Percentiles rank a stretch among this genome's conserved stretches.
Conservation (phyloP, 192 early-diverging fungal genomes). For the Linnemannia elongata region DNA sequence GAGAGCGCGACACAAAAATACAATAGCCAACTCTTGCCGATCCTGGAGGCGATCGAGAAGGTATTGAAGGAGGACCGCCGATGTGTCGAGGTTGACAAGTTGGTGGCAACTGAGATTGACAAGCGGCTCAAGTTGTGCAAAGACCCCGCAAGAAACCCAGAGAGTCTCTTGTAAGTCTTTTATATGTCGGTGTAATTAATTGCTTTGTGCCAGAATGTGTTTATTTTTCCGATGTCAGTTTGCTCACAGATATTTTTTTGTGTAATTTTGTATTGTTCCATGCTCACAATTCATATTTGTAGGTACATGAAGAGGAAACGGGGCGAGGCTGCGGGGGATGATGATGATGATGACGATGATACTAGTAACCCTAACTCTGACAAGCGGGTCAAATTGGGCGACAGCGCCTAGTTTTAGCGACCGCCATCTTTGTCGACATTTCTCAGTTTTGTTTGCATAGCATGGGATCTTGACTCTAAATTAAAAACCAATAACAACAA, state of each 20-base stretch:
- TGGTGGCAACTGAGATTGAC: constrained; percentile 71
- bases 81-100: constrained; percentile 57
- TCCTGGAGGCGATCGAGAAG: constrained; percentile 67
- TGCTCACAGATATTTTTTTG: background rate
- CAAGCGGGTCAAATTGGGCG: constrained; percentile 27
- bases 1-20: constrained; percentile 36
- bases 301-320: constrained; percentile 1
- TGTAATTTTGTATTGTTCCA: background rate
- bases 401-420: constrained; percentile 4
- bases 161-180: constrained; percentile 52
- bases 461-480: background rate
- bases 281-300: background rate
- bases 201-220: background rate
- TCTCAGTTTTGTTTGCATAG: background rate
- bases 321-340: constrained; percentile 29
- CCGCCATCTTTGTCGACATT: background rate
- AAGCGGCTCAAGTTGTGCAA: constrained; percentile 72
- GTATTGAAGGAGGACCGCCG: constrained; percentile 56
- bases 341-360: constrained; percentile 49
- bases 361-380: constrained; percentile 15
- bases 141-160: constrained; percentile 83
- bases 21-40: constrained; percentile 59
- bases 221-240: background rate
- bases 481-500: background rate
- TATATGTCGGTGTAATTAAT: background rate